phyloP scores from a whole-genome alignment of 371 early-diverging fungal genomes.

The Saksenaea oblongispora region DNA sequence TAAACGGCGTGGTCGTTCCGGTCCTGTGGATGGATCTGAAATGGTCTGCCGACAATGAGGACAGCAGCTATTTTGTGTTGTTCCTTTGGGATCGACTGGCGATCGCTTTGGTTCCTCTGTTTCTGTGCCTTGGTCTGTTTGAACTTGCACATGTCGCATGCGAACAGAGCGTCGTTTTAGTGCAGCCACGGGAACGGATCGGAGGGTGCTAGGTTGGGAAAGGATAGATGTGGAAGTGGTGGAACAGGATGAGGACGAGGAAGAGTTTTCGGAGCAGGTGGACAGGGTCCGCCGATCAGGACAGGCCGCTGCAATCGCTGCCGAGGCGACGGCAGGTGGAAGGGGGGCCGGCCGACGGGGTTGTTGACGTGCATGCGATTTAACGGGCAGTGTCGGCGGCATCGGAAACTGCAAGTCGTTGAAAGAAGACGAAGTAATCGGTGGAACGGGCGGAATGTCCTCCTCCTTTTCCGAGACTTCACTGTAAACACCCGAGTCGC shows the following conservation, averaged over 20 bases:
- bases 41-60: slow-evolving; percentile 37
- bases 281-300: slow-evolving; percentile 10
- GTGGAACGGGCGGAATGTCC: slow-evolving; percentile 6
- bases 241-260: not conserved
- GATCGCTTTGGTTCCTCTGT: not conserved
- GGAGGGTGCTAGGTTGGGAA: not conserved
- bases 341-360: slow-evolving; percentile 39
- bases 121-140: slow-evolving; percentile 13
- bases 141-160: slow-evolving; percentile 40
- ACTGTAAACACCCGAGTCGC: slow-evolving; percentile 47
- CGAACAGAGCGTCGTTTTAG: slow-evolving; percentile 37
- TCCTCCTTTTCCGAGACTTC: slow-evolving; percentile 33
- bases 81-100: not conserved
- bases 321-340: slow-evolving; percentile 35
- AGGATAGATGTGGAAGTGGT: not conserved
- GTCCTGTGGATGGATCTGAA: not conserved
- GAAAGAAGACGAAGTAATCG: slow-evolving; percentile 9
- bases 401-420: slow-evolving; percentile 28
- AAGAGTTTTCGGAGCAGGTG: slow-evolving; percentile 10
- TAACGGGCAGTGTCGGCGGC: slow-evolving; percentile 26
- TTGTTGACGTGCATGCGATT: slow-evolving; percentile 9
- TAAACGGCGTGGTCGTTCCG: slow-evolving; percentile 10
- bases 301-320: slow-evolving; percentile 30
- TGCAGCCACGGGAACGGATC: slow-evolving; percentile 33
- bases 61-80: slow-evolving; percentile 16